Evolutionary conservation across 148 eudicot genomes (phyloP).

Genomic region (Persicaria tinctoria): DNA sequence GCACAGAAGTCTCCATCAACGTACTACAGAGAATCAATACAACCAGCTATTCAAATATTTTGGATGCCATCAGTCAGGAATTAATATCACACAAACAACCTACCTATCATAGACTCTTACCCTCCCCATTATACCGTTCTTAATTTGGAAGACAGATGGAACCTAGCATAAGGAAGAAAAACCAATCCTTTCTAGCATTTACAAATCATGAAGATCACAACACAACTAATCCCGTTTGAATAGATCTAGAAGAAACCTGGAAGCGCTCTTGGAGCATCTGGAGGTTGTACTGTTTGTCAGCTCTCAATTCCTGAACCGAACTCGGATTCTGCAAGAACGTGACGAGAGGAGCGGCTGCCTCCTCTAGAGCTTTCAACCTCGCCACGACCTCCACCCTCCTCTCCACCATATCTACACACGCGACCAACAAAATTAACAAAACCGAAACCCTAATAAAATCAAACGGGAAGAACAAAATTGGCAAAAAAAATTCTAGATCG

Average conservation of each 20-base stretch:
- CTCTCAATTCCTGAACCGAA: slow-evolving; percentile 81
- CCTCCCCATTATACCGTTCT: not conserved
- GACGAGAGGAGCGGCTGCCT: slow-evolving; percentile 78
- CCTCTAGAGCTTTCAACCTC: slow-evolving; percentile 77
- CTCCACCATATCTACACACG: slow-evolving; percentile 73
- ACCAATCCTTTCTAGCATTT: not conserved
- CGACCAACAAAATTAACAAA: not conserved
- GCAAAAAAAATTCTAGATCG: not conserved
- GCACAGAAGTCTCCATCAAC: too few species aligned
- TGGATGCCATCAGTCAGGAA: too few species aligned
- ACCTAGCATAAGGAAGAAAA: not conserved
- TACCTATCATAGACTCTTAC: not conserved
- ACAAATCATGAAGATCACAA: not conserved
- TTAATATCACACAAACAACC: not conserved
- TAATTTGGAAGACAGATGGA: not conserved
- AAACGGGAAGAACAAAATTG: not conserved
- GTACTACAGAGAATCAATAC: too few species aligned
- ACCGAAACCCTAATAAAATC: slow-evolving; percentile 9
- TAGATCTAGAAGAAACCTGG: slow-evolving; percentile 33
- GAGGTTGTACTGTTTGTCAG: slow-evolving; percentile 83
- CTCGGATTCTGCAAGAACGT: slow-evolving; percentile 69
- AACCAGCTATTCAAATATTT: too few species aligned
- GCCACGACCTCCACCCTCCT: slow-evolving; percentile 90
- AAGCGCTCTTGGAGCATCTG: slow-evolving; percentile 87
- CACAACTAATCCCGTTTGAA: not conserved